Evolutionary conservation across 2,329 filamentous ascomycete genomes (phyloP).

Genomic region (Cladobotryum protrusum): DNA sequence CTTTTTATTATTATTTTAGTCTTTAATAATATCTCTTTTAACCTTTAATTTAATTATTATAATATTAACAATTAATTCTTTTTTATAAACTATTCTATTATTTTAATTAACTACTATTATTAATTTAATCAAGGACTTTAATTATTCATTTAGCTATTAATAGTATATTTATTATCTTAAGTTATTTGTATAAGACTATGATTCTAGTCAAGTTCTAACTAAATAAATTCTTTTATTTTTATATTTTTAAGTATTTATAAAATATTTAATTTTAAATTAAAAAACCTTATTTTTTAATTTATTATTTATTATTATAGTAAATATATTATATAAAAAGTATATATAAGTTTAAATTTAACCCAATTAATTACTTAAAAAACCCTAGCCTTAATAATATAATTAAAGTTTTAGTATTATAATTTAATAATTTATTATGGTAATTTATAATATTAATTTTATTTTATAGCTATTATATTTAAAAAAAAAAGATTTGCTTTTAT

Average conservation of each 20-base stretch:
- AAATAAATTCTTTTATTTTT: not conserved
- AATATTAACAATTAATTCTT: not conserved
- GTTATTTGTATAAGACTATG: too few relatives aligned
- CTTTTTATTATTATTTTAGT: not conserved
- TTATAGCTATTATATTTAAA: not conserved
- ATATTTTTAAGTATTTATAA: not conserved
- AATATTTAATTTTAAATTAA: not conserved
- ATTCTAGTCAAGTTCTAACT: not conserved
- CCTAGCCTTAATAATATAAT: too few relatives aligned
- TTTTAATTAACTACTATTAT: not conserved
- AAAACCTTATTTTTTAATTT: not conserved
- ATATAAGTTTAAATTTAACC: too few relatives aligned
- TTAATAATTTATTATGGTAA: not conserved
- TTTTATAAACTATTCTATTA: not conserved
- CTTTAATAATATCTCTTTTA: not conserved
- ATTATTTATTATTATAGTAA: too few relatives aligned
- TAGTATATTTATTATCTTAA: too few relatives aligned
- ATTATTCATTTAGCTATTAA: too few relatives aligned
- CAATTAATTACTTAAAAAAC: too few relatives aligned
- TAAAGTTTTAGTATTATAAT: too few relatives aligned
- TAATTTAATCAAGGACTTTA: not conserved
- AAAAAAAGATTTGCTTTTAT: too few relatives aligned
- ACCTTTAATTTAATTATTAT: not conserved
- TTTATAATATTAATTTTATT: not conserved
- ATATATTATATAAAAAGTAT: too few relatives aligned